Percentiles rank a stretch among this genome's conserved stretches.
Evolutionary conservation across 257 asterid species (phyloP).

Genomic region (Thymus mandschuricus): DNA sequence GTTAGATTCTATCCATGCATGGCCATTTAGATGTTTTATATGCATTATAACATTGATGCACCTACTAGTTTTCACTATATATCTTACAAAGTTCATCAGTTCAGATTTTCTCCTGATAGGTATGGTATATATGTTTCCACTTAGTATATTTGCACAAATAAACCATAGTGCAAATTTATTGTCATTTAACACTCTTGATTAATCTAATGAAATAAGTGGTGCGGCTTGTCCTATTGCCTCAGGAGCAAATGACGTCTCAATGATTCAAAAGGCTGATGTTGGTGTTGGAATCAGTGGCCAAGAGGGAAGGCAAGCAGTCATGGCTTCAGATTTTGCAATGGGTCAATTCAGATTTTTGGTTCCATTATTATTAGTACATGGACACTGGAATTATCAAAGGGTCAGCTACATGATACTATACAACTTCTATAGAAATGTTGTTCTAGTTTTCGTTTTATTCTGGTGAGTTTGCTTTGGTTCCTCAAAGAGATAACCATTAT

Average conservation of each 20-base stretch:
- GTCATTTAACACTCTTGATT: not conserved
- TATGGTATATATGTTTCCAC: no score
- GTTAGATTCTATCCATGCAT: no score
- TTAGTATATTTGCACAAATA: not conserved
- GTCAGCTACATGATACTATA: slow-evolving; percentile 93
- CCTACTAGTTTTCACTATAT: no score
- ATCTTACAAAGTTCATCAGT: no score
- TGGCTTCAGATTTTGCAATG: slow-evolving; percentile 99
- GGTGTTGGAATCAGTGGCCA: slow-evolving; percentile 99
- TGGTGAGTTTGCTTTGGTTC: slow-evolving; percentile 62
- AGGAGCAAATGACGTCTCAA: slow-evolving; percentile 99
- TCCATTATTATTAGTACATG: slow-evolving; percentile 85
- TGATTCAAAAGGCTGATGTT: slow-evolving; percentile 99
- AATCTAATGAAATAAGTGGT: slow-evolving; percentile 2
- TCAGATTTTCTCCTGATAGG: no score
- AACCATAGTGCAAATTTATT: not conserved
- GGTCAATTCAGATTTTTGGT: slow-evolving; percentile 97
- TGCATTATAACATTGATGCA: no score
- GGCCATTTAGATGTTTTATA: no score
- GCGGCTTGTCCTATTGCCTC: slow-evolving; percentile 28
- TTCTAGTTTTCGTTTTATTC: slow-evolving; percentile 81
- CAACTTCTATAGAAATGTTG: slow-evolving; percentile 89
- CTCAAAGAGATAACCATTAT: not conserved
- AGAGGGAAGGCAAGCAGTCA: slow-evolving; percentile 99
- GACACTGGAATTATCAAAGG: slow-evolving; percentile 98